Evolutionary conservation across 345 rosid genomes (phyloP), one percentile per base, ranked within the genome.

Genomic region (Kernera saxatilis): DNA sequence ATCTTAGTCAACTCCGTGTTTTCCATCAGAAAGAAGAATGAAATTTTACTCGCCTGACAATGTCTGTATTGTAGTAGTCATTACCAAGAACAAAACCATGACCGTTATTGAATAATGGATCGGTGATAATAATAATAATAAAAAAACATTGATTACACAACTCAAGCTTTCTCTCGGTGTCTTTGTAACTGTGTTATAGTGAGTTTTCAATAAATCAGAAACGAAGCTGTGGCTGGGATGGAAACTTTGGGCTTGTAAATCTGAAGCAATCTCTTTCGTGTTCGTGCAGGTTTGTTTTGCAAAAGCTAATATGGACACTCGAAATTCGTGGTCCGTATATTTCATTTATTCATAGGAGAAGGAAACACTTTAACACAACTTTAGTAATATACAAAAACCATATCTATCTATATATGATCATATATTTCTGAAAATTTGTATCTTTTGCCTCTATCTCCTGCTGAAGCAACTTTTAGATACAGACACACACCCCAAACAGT

Each of bases 271-370:
- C 85, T 88, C 81, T 88, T 88, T 88, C 87, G 67, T 88, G 89
- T 84, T 85, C 82, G 76, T 91, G 99, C 99, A 94, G 99, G 97
- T 94, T 81, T 89, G 84, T 88, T 88, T 76, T 84, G 86, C 84
- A 85, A 84, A 85, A 79, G 97, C 95, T 89, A 89, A 85, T 79
- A 82, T 76, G 90, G 94, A 84, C 72, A 39, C 75, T 76, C 79
- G 75, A 76, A 19, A 76, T 85, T 77, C 80, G 85, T 70, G 82
- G 49, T 85, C 94, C 87, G 86, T 84, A 79, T 77, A 88, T 82
- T 76, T 84, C 81, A 51, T 79, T 82, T 73, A 60, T 76, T 76
- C 75, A 54, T 76, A 76, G 67, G 30, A 63, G 66, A 69, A 69
- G 66, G 65, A 76, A 5, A 50, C 72, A 73, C 60, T 46, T 67